Evolutionary conservation across 192 early-diverging fungal genomes (phyloP).

Genomic region (Rhizophagus clarus): DNA sequence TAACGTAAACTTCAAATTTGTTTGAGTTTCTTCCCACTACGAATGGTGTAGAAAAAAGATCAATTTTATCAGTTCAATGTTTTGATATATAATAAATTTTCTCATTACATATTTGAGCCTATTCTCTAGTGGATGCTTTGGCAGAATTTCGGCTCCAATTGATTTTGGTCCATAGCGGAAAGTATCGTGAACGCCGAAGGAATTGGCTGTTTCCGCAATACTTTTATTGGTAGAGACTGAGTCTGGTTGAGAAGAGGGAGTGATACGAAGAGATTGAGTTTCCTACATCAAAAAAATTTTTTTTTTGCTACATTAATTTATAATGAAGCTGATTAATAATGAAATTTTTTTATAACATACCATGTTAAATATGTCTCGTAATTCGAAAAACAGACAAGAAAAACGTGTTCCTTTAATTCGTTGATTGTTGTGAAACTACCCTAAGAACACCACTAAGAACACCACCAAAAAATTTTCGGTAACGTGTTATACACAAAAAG

Average conservation of each 20-base stretch:
- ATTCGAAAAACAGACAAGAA: too few relatives aligned
- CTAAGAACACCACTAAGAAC: too few relatives aligned
- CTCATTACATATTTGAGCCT: conserved; percentile 63
- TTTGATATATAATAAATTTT: not conserved
- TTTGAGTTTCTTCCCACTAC: conserved; percentile 88
- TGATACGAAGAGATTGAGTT: conserved; percentile 19
- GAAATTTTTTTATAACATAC: too few relatives aligned
- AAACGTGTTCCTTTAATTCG: too few relatives aligned
- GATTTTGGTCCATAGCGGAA: conserved; percentile 73
- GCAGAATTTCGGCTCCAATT: conserved; percentile 62
- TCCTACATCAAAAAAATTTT: too few relatives aligned
- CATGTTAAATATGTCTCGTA: too few relatives aligned
- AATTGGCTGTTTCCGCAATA: conserved; percentile 48
- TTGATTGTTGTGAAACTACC: too few relatives aligned
- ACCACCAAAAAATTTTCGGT: too few relatives aligned
- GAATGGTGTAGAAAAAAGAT: not conserved
- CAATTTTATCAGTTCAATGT: not conserved
- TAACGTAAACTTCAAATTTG: conserved; percentile 78
- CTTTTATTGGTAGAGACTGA: not conserved
- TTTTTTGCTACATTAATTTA: too few relatives aligned
- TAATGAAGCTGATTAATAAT: too few relatives aligned
- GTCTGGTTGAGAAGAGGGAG: not conserved
- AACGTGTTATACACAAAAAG: too few relatives aligned
- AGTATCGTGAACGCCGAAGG: conserved; percentile 83
- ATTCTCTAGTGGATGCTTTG: conserved; percentile 80